These are phyloP conservation scores for Hydrangea macrophylla DNA, from an alignment of 148 eudicot species.

Conservation along the genomic window DNA sequence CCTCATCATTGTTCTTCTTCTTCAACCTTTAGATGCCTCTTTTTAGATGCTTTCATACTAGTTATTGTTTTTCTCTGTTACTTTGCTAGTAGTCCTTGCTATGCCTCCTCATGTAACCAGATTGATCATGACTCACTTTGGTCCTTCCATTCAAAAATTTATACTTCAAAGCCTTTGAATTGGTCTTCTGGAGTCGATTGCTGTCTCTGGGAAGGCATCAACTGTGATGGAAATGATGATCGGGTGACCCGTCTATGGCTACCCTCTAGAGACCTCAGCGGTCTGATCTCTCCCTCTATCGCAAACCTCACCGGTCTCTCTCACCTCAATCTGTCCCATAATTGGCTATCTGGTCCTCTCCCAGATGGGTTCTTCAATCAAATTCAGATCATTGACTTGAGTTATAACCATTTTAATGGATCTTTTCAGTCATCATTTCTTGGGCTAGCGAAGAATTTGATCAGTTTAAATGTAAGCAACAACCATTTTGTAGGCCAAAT, in stretches of 20 bases:
- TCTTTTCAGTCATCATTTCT: slow-evolving; percentile 39
- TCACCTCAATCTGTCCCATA: slow-evolving; percentile 59
- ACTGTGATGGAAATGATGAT: slow-evolving; percentile 43
- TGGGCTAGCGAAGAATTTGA: slow-evolving; percentile 34
- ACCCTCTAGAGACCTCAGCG: slow-evolving; percentile 49
- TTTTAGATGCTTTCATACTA: slow-evolving; percentile 20
- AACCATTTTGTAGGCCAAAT: slow-evolving; percentile 53
- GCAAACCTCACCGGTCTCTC: slow-evolving; percentile 46
- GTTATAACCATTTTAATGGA: slow-evolving; percentile 58
- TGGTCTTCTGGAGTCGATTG: slow-evolving; percentile 59
- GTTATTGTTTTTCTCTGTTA: slow-evolving; percentile 15
- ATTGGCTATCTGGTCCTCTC: slow-evolving; percentile 55
- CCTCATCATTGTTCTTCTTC: slow-evolving; percentile 27
- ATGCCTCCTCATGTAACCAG: slow-evolving; percentile 45
- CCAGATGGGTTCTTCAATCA: slow-evolving; percentile 55
- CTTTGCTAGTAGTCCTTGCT: slow-evolving; percentile 24
- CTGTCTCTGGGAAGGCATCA: slow-evolving; percentile 76
- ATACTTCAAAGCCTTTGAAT: slow-evolving; percentile 28
- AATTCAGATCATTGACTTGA: slow-evolving; percentile 58
- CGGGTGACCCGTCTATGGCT: slow-evolving; percentile 45
- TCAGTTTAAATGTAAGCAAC: slow-evolving; percentile 54
- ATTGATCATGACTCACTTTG: slow-evolving; percentile 51
- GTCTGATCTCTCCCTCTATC: slow-evolving; percentile 41
- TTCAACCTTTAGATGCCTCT: neutral
- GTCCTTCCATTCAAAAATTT: slow-evolving; percentile 33